Evolutionary conservation across 345 rosid genomes (phyloP), one percentile per base, ranked within the genome.

Genomic region (Lenwebbia sp.): DNA sequence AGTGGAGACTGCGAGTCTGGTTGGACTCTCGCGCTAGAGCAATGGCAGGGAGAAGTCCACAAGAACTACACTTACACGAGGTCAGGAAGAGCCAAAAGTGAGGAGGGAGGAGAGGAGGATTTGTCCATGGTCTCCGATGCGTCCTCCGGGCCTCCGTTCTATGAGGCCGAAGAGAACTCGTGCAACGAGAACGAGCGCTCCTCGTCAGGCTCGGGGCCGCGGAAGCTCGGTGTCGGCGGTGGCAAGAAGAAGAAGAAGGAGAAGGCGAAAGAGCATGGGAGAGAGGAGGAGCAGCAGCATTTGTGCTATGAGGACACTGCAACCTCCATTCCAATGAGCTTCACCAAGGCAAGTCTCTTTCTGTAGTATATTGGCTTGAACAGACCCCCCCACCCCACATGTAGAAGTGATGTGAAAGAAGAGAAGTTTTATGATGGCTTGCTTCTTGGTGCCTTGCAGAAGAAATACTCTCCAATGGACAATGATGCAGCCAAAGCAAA

Each of bases 61-160:
- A 85, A 83, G 47, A 37, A 70, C 78, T 70, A 10, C 78, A 70
- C 78, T 19, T 37, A 70, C 78, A 86, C 83, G 28, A 86, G 83
- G 55, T 86, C 86, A 54, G 87, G 82, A 82, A 86, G 60, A 41
- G 88, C 85, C 83, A 82, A 57, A 7, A 87, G 47, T 52, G 82
- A 57, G 2, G 88, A 47, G 54, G 86, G 76, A n/a, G 89, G 81
- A 54, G 92, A 88, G 55, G 93, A 91, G 86, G 94, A 94, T 85
- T 89, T 93, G 54, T 95, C 99, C 37, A 96, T 94, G 98, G 92
- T 96, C 85, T 96, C 99, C 10, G 98, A 96, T 91, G 99, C 99
- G 44, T 96, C 98, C 83, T 96, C 99, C 57, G 96, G 94, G 2
- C 97, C 94, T 53, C 94, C 94, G 6, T 91, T 92, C 90, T 90